Conservation (phyloP, 768 basidiomycete genomes). For the Suillus brevipes region DNA sequence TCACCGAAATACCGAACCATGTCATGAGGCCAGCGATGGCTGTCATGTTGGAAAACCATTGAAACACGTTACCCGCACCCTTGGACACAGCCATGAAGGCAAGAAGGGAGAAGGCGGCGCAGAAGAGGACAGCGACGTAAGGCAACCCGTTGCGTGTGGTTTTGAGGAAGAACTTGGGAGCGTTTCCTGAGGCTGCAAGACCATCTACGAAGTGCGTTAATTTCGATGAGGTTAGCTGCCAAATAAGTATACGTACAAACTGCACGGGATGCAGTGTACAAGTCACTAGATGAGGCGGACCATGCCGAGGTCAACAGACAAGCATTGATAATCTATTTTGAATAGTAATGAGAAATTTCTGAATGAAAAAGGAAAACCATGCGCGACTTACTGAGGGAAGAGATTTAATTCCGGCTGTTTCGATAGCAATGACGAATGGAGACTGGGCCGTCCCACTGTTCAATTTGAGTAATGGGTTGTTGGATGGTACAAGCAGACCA, state of each 20-base stretch:
- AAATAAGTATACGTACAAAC: constrained; percentile 55
- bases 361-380: constrained; percentile 15
- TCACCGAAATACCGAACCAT: constrained; percentile 77
- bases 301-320: constrained; percentile 86
- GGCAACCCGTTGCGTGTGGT: constrained; percentile 78
- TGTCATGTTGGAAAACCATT: constrained; percentile 81
- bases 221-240: not conserved
- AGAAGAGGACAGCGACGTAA: constrained; percentile 66
- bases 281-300: constrained; percentile 87
- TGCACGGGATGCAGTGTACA: constrained; percentile 87
- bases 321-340: constrained; percentile 69
- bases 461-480: constrained; percentile 54
- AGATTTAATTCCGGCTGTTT: constrained; percentile 80
- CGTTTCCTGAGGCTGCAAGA: constrained; percentile 76
- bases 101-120: constrained; percentile 64
- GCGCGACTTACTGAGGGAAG: constrained; percentile 64
- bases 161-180: constrained; percentile 74
- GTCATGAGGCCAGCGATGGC: constrained; percentile 69
- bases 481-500: constrained; percentile 80
- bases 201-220: constrained; percentile 54
- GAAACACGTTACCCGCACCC: constrained; percentile 74
- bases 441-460: constrained; percentile 61
- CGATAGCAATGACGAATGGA: constrained; percentile 91
- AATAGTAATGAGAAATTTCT: not conserved
- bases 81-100: constrained; percentile 77